A percentile compares a stretch with the other conserved stretches of the same genome.
Conservation (phyloP, 805 yeast species). For the Starmerella kuoi region DNA sequence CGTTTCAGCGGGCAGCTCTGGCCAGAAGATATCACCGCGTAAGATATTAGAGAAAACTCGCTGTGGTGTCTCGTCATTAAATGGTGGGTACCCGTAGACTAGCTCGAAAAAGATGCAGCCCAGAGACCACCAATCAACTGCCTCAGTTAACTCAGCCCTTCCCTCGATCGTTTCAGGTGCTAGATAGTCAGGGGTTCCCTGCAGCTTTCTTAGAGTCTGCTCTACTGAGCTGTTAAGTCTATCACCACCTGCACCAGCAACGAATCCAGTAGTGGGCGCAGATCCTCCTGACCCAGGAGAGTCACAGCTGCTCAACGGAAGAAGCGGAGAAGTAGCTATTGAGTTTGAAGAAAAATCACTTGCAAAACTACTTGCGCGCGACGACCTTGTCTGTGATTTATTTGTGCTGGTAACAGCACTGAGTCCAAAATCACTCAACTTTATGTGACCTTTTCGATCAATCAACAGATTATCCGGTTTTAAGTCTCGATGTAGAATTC, state of each 20-base stretch:
- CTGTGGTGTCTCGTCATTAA: constrained; percentile 70
- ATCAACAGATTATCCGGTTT: constrained; percentile 90
- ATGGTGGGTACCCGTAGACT: constrained; percentile 87
- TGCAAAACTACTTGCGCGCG: constrained; percentile 8
- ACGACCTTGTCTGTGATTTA: background rate
- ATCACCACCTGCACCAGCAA: background rate
- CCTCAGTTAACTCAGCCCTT: constrained; percentile 55
- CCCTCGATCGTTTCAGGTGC: constrained; percentile 95
- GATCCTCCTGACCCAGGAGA: background rate
- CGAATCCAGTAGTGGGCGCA: background rate
- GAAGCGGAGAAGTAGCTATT: background rate
- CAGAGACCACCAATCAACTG: constrained; percentile 98
- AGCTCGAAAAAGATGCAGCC: constrained; percentile 94
- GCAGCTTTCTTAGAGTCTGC: constrained; percentile 27
- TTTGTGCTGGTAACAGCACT: constrained; percentile 17
- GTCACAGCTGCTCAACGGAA: background rate
- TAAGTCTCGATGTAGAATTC: constrained; percentile 87
- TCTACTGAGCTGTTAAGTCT: too few relatives aligned
- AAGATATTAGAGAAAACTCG: constrained; percentile 73
- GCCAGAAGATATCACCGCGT: constrained; percentile 72
- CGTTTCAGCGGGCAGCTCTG: constrained; percentile 37
- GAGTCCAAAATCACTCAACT: constrained; percentile 89
- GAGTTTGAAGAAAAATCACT: constrained; percentile 1
- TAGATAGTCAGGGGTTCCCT: constrained; percentile 92
- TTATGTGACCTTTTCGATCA: constrained; percentile 77